A percentile compares a stretch with the other conserved stretches of the same genome.
Evolutionary conservation across 2,329 filamentous ascomycete genomes (phyloP).

Genomic region (Mycosphaerelloides madeirae): DNA sequence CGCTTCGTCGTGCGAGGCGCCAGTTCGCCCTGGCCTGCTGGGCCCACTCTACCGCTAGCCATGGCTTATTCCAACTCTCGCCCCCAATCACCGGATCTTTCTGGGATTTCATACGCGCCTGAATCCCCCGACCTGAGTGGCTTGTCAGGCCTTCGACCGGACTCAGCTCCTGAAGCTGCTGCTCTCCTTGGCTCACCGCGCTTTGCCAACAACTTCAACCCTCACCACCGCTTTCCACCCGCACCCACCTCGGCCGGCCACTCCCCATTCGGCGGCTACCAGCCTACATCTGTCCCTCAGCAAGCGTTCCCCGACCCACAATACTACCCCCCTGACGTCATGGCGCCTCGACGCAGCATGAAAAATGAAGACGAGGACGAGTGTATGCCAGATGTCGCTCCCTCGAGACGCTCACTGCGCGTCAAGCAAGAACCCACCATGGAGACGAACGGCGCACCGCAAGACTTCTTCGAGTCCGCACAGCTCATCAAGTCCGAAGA

Average conservation of each 20-base stretch:
- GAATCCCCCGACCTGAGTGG: constrained; percentile 20
- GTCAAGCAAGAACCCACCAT: constrained; percentile 16
- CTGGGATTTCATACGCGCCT: constrained; percentile 1
- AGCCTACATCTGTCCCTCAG: constrained; percentile 20
- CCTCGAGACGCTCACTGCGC: constrained; percentile 18
- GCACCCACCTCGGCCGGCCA: constrained; percentile 4
- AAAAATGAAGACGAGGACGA: constrained; percentile 26
- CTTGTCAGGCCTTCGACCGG: not conserved
- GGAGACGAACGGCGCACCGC: constrained; percentile 8
- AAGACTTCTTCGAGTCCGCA: constrained; percentile 4
- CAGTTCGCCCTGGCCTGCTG: too few species aligned
- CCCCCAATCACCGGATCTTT: not conserved
- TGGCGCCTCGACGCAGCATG: constrained; percentile 21
- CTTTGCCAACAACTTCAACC: constrained; percentile 10
- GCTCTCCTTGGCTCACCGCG: constrained; percentile 10
- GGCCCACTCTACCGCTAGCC: too few species aligned
- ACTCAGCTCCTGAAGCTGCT: constrained; percentile 16
- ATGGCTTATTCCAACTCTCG: not conserved
- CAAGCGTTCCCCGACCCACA: constrained; percentile 16
- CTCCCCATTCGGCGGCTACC: constrained; percentile 12
- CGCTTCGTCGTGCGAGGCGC: too few species aligned
- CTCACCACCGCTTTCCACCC: constrained; percentile 13
- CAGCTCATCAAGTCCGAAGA: constrained; percentile 16
- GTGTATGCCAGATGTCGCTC: constrained; percentile 26
- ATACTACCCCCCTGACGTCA: constrained; percentile 14